Conservation (phyloP, 306 rosid species). For the Pueraria montana region DNA sequence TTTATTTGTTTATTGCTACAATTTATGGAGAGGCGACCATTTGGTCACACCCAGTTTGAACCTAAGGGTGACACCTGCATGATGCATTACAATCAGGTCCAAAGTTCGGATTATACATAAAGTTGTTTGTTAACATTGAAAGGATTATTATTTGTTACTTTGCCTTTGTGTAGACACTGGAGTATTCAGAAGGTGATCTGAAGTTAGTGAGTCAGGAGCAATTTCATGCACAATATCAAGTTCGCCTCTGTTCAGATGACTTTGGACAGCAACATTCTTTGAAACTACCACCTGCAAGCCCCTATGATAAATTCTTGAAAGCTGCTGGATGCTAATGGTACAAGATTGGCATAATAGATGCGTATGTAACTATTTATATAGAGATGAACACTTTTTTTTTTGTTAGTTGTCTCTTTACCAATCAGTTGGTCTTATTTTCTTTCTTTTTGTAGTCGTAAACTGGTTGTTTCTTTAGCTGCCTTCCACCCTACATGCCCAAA, state of each 20-base stretch:
- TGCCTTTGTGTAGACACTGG: conserved; percentile 59
- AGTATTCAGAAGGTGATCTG: conserved; percentile 59
- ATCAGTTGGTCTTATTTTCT: conserved; percentile 47
- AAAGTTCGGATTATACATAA: background rate
- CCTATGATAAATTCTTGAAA: conserved; percentile 90
- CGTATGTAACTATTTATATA: conserved; percentile 38
- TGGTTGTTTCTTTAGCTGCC: conserved; percentile 37
- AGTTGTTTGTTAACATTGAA: conserved; percentile 10
- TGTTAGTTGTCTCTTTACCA: conserved; percentile 28
- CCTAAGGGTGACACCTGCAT: background rate
- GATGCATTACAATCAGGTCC: background rate
- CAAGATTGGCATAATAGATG: conserved; percentile 17
- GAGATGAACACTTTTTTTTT: conserved; percentile 3
- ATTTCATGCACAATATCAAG: conserved; percentile 57
- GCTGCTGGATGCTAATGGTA: conserved; percentile 83
- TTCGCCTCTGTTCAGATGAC: conserved; percentile 59
- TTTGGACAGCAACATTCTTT: conserved; percentile 62
- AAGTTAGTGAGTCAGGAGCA: conserved; percentile 59
- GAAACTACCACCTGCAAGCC: conserved; percentile 88
- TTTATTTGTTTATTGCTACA: conserved; percentile 14
- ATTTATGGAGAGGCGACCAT: background rate
- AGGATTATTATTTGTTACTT: conserved; percentile 25
- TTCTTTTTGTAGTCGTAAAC: conserved; percentile 46
- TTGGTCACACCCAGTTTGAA: too few relatives aligned
- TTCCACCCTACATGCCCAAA: conserved; percentile 21